These are phyloP conservation scores for Cantharellus cinnabarinus DNA, from an alignment of 768 basidiomycete species.

Conservation along the genomic window DNA sequence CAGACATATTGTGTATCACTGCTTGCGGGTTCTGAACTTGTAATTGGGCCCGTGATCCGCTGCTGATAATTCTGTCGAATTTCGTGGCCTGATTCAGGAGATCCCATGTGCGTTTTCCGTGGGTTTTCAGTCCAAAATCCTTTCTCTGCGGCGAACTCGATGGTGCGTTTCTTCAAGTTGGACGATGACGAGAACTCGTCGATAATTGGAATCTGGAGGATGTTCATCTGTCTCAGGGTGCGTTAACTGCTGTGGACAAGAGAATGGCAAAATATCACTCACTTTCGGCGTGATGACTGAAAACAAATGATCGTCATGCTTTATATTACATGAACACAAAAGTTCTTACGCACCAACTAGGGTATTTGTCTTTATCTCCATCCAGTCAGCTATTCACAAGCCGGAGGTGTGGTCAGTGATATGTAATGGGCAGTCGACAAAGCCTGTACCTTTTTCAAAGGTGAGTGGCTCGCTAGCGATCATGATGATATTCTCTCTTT, in stretches of 20 bases:
- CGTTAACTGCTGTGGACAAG: neutral
- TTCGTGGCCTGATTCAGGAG: too few species aligned
- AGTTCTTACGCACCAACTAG: constrained; percentile 32
- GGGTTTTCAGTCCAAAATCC: constrained; percentile 44
- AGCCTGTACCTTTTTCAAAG: constrained; percentile 63
- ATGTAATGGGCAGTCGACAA: neutral
- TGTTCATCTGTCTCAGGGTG: constrained; percentile 27
- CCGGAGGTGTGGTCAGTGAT: neutral
- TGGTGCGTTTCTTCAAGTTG: constrained; percentile 43
- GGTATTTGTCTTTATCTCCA: constrained; percentile 94
- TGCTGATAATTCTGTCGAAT: too few species aligned
- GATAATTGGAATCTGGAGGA: constrained; percentile 82
- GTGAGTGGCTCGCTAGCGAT: constrained; percentile 88
- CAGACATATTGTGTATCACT: too few species aligned
- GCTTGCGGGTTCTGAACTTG: too few species aligned
- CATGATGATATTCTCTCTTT: constrained; percentile 92
- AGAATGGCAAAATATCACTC: constrained; percentile 24
- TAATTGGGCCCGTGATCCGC: too few species aligned
- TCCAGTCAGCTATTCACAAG: constrained; percentile 63
- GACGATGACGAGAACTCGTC: constrained; percentile 87
- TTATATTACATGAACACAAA: neutral
- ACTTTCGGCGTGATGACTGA: constrained; percentile 63
- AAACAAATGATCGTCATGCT: neutral
- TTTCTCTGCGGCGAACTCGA: constrained; percentile 72
- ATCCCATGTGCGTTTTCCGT: neutral